phyloP scores from a whole-genome alignment of 805 yeast genomes.

The Monosporozyma aerobia region DNA sequence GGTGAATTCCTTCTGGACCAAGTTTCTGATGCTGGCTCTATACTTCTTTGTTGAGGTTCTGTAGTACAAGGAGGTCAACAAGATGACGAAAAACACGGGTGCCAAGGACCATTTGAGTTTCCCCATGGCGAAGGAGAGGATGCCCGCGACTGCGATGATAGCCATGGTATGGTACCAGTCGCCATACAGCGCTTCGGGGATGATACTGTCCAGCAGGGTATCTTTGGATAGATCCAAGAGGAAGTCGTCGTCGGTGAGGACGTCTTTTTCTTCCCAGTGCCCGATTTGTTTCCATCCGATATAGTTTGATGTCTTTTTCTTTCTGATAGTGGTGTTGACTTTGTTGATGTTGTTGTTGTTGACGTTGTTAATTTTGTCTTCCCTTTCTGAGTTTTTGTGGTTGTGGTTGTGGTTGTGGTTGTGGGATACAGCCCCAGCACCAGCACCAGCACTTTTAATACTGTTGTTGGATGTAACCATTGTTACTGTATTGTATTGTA shows the following conservation, averaged over 20 bases:
- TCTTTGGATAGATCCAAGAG: conserved; percentile 61
- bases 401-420: too few relatives aligned
- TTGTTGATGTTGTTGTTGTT: not conserved
- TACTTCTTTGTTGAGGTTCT: conserved; percentile 77
- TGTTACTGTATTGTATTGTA: too few relatives aligned
- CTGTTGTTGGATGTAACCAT: too few relatives aligned
- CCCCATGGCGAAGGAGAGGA: conserved; percentile 73
- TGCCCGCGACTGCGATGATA: conserved; percentile 53
- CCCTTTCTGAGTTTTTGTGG: too few relatives aligned
- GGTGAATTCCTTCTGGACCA: conserved; percentile 78
- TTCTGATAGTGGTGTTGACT: not conserved
- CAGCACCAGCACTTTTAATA: too few relatives aligned
- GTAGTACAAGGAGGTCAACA: conserved; percentile 58
- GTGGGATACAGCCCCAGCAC: too few relatives aligned
- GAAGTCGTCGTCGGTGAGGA: conserved; percentile 57
- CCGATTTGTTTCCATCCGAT: conserved; percentile 95
- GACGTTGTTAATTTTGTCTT: not conserved
- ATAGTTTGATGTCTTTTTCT: conserved; percentile 43
- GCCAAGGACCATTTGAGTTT: conserved; percentile 68
- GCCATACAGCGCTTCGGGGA: conserved; percentile 74
- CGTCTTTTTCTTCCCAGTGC: conserved; percentile 68
- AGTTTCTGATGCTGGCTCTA: conserved; percentile 64
- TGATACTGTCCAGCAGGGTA: conserved; percentile 63
- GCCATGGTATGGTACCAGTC: conserved; percentile 96
- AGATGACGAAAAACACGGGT: conserved; percentile 65